Percentiles rank a stretch among this genome's conserved stretches.
These are phyloP conservation scores for Populus tomentosa DNA, from an alignment of 441 rosid species.

Conservation along the genomic window DNA sequence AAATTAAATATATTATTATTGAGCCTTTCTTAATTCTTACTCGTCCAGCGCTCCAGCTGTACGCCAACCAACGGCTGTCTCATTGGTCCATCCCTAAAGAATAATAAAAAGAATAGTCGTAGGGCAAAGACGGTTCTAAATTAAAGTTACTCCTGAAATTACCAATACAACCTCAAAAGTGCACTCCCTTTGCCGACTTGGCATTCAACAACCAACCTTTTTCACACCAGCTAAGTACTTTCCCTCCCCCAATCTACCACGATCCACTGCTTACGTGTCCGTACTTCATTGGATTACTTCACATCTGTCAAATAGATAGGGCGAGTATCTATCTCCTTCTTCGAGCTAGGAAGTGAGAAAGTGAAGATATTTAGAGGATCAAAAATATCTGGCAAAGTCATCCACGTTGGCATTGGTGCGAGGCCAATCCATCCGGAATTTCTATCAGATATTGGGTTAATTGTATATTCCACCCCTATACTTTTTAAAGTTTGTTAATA, in stretches of 20 bases:
- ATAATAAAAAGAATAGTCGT: background rate
- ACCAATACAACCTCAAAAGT: constrained; percentile 31
- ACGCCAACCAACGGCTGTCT: constrained; percentile 21
- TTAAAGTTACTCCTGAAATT: background rate
- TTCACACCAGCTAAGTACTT: background rate
- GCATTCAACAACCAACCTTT: background rate
- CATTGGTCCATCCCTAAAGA: constrained; percentile 17
- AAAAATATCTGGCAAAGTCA: constrained; percentile 68
- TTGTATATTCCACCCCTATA: constrained; percentile 7
- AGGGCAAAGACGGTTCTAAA: background rate
- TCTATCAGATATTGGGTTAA: constrained; percentile 30
- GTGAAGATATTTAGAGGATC: constrained; percentile 50
- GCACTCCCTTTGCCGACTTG: constrained; percentile 20
- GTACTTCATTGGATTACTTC: background rate
- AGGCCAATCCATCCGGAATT: constrained; percentile 42
- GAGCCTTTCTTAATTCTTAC: too few species aligned
- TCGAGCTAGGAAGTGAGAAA: constrained; percentile 1
- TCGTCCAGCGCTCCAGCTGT: constrained; percentile 31
- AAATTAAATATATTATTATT: too few species aligned
- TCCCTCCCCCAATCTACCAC: background rate
- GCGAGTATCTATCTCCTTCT: background rate
- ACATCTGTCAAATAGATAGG: background rate
- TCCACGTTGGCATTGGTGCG: constrained; percentile 64
- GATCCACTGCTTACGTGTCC: constrained; percentile 14
- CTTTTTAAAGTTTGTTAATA: constrained; percentile 31